Evolutionary conservation across 2,329 filamentous ascomycete genomes (phyloP), one percentile per base, ranked within the genome.

Genomic region (Ophiostoma australiae): DNA sequence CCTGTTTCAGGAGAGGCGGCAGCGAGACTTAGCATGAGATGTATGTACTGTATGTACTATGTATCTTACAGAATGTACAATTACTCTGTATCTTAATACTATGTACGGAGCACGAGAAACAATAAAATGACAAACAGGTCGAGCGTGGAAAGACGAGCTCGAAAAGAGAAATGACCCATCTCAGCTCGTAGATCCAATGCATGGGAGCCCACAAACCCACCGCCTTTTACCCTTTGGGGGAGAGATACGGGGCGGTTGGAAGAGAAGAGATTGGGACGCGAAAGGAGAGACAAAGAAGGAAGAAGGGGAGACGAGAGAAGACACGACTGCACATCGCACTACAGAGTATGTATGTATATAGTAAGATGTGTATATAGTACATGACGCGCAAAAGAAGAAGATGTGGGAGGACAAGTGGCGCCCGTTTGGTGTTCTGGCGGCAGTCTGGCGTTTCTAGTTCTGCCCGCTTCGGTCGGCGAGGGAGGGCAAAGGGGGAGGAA

Each of bases 171-270:
- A 65, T 55, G 17, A 4, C 69, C 37, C 69, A 72, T 70, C 70
- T 70, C 61, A 69, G 61, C 67, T 44, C 70, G 71, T 58, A 70
- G 71, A 63, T 72, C 67, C 35, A 17, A 69, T 61, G 31, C 41
- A n/a, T 44, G 31, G n/a, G n/a, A 31, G 33, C 5, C 27, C 67
- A 58, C 33, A 33, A 58, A 33, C 65, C 23, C 41, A 44, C 63
- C 11, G n/a, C 17, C 13, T 68, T 17, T 61, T 41, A 58, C 37
- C 52, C 23, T 58, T 58, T 58, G 31, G 63, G 41, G 27, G 41
- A 23, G 27, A 58, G 15, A 17, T 33, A 52, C 17, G 13, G 7
- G n/a, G 23, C 52, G 52, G 4, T 27, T 27, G n/a, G 23, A 27
- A 58, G 52, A 58, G 52, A 31, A 27, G 44, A 58, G 52, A 58